phyloP scores from a whole-genome alignment of 2,329 filamentous ascomycete genomes.

The Ophiostoma populinum region DNA sequence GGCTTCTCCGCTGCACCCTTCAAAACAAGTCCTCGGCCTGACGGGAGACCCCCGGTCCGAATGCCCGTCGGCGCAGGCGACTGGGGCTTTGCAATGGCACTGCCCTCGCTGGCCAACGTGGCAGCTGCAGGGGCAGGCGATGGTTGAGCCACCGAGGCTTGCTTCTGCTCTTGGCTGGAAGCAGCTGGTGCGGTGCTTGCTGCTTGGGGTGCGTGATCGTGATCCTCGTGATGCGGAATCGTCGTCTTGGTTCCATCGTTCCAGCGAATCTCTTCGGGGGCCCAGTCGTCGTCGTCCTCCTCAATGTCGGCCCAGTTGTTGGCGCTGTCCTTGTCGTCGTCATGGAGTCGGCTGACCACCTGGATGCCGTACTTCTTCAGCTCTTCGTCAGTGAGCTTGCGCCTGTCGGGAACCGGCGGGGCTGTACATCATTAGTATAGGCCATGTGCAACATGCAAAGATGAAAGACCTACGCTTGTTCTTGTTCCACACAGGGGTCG shows the following conservation, averaged over 20 bases:
- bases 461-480: constrained; percentile 54
- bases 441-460: background rate
- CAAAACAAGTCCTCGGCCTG: constrained; percentile 44
- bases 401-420: constrained; percentile 49
- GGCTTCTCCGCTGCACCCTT: constrained; percentile 55
- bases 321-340: constrained; percentile 50
- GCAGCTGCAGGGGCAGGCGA: background rate
- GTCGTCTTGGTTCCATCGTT: constrained; percentile 75
- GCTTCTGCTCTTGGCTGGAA: constrained; percentile 8
- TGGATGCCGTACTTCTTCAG: constrained; percentile 77
- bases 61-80: constrained; percentile 22
- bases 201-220: constrained; percentile 15
- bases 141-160: constrained; percentile 1
- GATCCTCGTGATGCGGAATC: constrained; percentile 44
- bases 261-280: constrained; percentile 72
- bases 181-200: background rate
- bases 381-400: constrained; percentile 75
- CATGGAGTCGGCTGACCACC: constrained; percentile 59
- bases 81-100: constrained; percentile 24
- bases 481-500: constrained; percentile 72
- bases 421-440: constrained; percentile 22
- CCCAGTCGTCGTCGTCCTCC: constrained; percentile 78
- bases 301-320: constrained; percentile 88
- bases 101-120: constrained; percentile 13
- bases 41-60: constrained; percentile 29